These are phyloP conservation scores for Coemansia furcata DNA, from an alignment of 192 early-diverging fungal genomes.

Conservation along the genomic window DNA sequence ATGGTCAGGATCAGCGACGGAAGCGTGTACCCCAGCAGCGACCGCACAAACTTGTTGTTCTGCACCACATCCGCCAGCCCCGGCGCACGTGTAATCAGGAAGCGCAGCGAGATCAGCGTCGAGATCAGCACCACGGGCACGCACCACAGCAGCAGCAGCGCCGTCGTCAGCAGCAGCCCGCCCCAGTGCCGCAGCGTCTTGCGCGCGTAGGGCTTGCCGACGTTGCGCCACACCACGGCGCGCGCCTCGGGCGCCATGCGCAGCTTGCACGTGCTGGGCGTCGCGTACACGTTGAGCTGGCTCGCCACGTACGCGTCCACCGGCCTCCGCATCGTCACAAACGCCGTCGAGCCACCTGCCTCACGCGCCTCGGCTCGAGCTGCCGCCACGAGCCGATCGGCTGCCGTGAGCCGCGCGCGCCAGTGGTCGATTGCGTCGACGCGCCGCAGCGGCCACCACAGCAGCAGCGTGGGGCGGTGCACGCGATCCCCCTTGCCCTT, in stretches of 20 bases:
- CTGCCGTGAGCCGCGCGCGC: slow-evolving; percentile 51
- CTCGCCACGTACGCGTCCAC: slow-evolving; percentile 64
- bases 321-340: slow-evolving; percentile 70
- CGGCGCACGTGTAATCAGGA: slow-evolving; percentile 60
- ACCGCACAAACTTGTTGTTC: slow-evolving; percentile 58
- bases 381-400: slow-evolving; percentile 51
- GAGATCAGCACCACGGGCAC: slow-evolving; percentile 67
- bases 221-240: slow-evolving; percentile 68
- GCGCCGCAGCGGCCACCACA: slow-evolving; percentile 5
- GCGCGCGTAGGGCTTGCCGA: slow-evolving; percentile 57
- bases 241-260: slow-evolving; percentile 71
- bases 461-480: neutral
- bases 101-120: slow-evolving; percentile 64
- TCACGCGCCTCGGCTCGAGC: neutral
- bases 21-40: slow-evolving; percentile 65
- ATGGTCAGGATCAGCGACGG: slow-evolving; percentile 71
- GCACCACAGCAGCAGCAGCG: slow-evolving; percentile 73
- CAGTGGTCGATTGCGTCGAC: slow-evolving; percentile 67
- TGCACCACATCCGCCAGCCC: slow-evolving; percentile 58
- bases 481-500: neutral
- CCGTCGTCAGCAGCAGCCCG: slow-evolving; percentile 57
- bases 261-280: slow-evolving; percentile 60
- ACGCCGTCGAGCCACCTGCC: slow-evolving; percentile 56
- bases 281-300: slow-evolving; percentile 62
- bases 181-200: slow-evolving; percentile 57